Evolutionary conservation across 345 rosid species (phyloP).

Genomic region (Eutrema heterophyllum): DNA sequence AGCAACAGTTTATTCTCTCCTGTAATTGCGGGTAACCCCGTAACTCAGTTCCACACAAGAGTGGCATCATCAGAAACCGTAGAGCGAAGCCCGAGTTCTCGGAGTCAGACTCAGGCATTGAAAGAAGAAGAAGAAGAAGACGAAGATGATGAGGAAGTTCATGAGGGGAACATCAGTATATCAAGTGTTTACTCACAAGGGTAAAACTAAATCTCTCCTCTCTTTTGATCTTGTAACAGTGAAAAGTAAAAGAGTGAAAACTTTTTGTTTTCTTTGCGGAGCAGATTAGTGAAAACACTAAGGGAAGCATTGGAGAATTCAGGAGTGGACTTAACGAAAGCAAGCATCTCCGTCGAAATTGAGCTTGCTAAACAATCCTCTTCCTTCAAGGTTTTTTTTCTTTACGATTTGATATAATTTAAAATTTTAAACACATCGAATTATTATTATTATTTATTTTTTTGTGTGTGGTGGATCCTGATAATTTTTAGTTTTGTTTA

Average conservation of each 20-base stretch:
- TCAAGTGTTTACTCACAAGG: constrained; percentile 85
- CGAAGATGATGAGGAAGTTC: constrained; percentile 47
- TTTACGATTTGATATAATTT: background rate
- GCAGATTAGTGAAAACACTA: constrained; percentile 72
- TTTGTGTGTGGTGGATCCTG: background rate
- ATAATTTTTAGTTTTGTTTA: background rate
- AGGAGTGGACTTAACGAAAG: constrained; percentile 87
- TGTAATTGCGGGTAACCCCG: constrained; percentile 33
- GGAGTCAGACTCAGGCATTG: constrained; percentile 30
- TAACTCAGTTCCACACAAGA: constrained; percentile 38
- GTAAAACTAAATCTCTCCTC: constrained; percentile 33
- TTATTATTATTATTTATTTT: background rate
- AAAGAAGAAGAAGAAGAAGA: constrained; percentile 45
- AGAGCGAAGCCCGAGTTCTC: constrained; percentile 33
- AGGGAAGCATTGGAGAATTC: constrained; percentile 76
- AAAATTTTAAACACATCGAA: background rate
- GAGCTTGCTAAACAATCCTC: constrained; percentile 64
- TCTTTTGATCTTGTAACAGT: background rate
- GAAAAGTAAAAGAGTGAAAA: background rate
- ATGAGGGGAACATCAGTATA: constrained; percentile 77
- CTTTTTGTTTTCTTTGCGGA: background rate
- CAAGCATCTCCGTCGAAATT: constrained; percentile 83
- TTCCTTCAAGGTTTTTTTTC: constrained; percentile 21
- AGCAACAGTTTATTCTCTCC: constrained; percentile 43
- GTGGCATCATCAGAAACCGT: constrained; percentile 33